A percentile compares a stretch with the other conserved stretches of the same genome.
These are phyloP conservation scores for Cladosporium halotolerans DNA, from an alignment of 2,329 filamentous ascomycete genomes.

Conservation along the genomic window DNA sequence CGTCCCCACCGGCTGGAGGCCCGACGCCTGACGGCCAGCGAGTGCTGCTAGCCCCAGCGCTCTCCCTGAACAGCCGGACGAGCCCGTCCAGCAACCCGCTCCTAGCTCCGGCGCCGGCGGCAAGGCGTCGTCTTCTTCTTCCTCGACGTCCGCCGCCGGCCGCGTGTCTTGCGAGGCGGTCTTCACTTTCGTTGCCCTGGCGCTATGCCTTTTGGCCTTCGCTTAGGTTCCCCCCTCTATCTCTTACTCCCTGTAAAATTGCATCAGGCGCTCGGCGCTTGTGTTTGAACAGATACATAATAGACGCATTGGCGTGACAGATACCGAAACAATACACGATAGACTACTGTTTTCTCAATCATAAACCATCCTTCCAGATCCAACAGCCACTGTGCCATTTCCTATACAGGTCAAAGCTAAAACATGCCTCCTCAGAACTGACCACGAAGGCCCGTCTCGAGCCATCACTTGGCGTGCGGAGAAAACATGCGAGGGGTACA, in stretches of 20 bases:
- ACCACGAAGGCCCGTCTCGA: neutral
- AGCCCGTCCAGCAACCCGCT: neutral
- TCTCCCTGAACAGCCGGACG: neutral
- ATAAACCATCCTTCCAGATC: too few species aligned
- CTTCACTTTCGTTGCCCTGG: neutral
- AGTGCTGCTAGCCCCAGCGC: neutral
- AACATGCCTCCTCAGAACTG: neutral
- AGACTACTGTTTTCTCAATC: too few species aligned
- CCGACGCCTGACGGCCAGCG: neutral
- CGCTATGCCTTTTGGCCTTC: neutral
- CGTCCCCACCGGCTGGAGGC: slow-evolving; percentile 7
- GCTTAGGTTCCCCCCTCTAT: neutral
- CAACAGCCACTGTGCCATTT: too few species aligned
- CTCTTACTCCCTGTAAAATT: neutral
- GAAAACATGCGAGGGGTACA: neutral
- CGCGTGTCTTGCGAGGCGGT: neutral
- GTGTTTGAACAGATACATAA: too few species aligned
- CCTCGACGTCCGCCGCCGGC: neutral
- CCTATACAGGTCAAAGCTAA: too few species aligned
- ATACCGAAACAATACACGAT: too few species aligned
- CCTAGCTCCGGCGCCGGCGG: neutral
- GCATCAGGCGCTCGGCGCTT: too few species aligned
- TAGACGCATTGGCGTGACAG: too few species aligned
- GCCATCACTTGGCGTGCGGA: neutral
- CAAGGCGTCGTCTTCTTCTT: neutral